A percentile compares a stretch with the other conserved stretches of the same genome.
Evolutionary conservation across 1,139 yeast genomes (phyloP).

Genomic region (Geotrichum australiense): DNA sequence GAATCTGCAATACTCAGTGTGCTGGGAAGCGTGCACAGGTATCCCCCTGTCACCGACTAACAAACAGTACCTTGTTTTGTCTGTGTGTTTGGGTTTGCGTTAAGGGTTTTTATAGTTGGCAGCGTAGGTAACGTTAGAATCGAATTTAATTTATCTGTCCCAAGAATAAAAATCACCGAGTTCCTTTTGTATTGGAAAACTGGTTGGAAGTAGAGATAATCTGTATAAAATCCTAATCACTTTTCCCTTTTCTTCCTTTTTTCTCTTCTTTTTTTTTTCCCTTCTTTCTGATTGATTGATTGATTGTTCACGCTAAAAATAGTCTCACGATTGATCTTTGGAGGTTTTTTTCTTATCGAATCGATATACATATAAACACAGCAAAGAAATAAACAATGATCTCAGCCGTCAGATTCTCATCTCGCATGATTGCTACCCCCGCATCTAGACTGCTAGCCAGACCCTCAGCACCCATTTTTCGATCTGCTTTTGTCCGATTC

Average conservation of each 20-base stretch:
- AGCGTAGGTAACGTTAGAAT: no score
- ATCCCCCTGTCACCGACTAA: no score
- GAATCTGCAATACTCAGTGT: no score
- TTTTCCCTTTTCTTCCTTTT: constrained; percentile 2
- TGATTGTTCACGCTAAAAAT: constrained; percentile 16
- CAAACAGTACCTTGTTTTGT: no score
- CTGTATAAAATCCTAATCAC: not conserved
- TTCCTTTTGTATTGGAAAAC: not conserved
- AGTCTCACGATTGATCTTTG: not conserved
- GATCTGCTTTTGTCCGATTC: constrained; percentile 12
- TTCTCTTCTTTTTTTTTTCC: constrained; percentile 12
- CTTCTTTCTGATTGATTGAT: constrained; percentile 14
- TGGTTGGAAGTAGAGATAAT: not conserved
- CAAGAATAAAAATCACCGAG: constrained; percentile 1
- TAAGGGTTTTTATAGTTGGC: no score
- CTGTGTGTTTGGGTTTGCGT: no score
- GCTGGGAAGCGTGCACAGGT: no score
- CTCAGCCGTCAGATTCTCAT: constrained; percentile 13
- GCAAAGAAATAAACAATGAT: no score
- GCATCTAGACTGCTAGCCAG: not conserved
- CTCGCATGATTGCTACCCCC: constrained; percentile 5
- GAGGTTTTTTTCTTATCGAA: not conserved
- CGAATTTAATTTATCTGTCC: no score
- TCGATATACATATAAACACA: not conserved
- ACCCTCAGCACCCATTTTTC: not conserved